Evolutionary conservation across 345 rosid species (phyloP).

Genomic region (Brassica napus): DNA sequence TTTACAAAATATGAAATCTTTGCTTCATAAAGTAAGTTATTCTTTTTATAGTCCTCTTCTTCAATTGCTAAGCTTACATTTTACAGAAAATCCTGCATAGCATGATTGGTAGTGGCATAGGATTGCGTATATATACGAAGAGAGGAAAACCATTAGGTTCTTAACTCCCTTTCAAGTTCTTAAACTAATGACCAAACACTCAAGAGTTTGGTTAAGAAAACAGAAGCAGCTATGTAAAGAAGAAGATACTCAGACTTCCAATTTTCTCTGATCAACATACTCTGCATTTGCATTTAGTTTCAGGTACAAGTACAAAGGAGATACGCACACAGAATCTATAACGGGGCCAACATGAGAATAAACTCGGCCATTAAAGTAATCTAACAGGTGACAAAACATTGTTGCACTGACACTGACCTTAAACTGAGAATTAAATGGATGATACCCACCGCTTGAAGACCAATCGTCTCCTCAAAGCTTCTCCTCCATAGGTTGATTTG

Average conservation of each 20-base stretch:
- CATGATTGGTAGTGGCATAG: neutral
- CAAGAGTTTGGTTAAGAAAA: neutral
- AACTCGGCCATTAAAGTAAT: conserved; percentile 29
- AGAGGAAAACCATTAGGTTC: no score
- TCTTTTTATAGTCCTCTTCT: conserved; percentile 1
- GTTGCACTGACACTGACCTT: conserved; percentile 99
- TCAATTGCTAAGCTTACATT: neutral
- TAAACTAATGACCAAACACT: no score
- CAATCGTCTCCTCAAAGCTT: conserved; percentile 71
- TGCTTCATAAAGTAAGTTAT: no score
- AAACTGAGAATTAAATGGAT: conserved; percentile 98
- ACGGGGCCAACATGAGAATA: neutral
- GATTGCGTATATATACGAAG: no score
- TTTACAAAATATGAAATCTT: no score
- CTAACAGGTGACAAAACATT: conserved; percentile 38
- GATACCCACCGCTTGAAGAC: neutral
- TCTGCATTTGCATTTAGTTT: conserved; percentile 37
- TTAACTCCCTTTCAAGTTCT: no score
- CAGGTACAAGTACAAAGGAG: conserved; percentile 33
- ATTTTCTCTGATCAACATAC: conserved; percentile 20
- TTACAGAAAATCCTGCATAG: neutral
- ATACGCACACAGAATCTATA: no score
- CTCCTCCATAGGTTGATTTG: conserved; percentile 59
- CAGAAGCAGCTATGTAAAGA: neutral
- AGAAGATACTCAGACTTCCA: conserved; percentile 5